These are phyloP conservation scores for Schoenoplectus triqueter DNA, from an alignment of 202 grass and related monocot genomes.

Conservation along the genomic window DNA sequence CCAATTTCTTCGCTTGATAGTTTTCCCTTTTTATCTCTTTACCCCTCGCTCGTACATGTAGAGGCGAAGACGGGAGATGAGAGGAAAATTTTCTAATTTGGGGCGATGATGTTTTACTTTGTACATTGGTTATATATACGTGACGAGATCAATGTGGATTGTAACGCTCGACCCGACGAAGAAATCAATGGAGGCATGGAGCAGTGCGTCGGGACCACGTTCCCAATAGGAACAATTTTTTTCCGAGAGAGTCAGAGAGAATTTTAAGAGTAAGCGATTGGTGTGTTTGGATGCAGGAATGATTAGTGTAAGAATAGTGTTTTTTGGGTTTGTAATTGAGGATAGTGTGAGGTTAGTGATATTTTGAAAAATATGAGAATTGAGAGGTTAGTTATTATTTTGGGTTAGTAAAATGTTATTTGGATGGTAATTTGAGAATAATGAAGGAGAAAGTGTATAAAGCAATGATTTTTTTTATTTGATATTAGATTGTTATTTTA, in stretches of 20 bases:
- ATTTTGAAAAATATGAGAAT: too few species aligned
- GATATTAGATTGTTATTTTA: too few species aligned
- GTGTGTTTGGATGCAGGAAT: too few species aligned
- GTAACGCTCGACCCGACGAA: constrained; percentile 13
- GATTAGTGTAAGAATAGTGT: too few species aligned
- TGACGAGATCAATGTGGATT: constrained; percentile 19
- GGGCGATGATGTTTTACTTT: constrained; percentile 22
- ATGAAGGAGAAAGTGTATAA: too few species aligned
- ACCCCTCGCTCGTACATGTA: not conserved
- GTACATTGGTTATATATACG: constrained; percentile 23
- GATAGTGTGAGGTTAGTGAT: too few species aligned
- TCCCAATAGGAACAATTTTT: not conserved
- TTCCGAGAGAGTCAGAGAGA: not conserved
- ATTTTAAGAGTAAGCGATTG: not conserved
- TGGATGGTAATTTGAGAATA: too few species aligned
- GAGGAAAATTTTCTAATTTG: constrained; percentile 35
- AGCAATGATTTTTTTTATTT: too few species aligned
- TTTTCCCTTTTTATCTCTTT: constrained; percentile 32
- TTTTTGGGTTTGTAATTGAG: too few species aligned
- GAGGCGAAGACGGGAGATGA: not conserved
- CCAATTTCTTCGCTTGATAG: constrained; percentile 10
- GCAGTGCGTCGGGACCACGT: constrained; percentile 36
- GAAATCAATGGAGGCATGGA: constrained; percentile 13
- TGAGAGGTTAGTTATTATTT: too few species aligned
- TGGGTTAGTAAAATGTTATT: too few species aligned